These are phyloP conservation scores for Sistotremastrum suecicum DNA, from an alignment of 768 basidiomycete genomes.

Conservation along the genomic window DNA sequence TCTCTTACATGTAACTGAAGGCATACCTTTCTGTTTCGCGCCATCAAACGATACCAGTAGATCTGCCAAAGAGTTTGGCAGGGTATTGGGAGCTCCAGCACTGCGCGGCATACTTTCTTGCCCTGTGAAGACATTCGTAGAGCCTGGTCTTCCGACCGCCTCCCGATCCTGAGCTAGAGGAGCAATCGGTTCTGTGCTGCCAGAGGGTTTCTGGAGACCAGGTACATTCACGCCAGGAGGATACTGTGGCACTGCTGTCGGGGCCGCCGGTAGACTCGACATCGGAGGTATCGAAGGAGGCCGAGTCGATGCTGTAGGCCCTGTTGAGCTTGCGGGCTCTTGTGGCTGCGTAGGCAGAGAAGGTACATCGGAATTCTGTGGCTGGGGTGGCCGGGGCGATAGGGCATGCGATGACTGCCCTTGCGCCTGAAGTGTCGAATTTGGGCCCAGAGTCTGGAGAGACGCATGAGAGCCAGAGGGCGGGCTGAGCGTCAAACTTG, in stretches of 20 bases:
- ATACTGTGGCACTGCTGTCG: constrained; percentile 34
- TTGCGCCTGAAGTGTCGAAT: too few species aligned
- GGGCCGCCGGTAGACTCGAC: constrained; percentile 6
- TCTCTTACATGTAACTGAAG: neutral
- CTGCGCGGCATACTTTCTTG: too few species aligned
- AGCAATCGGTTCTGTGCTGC: neutral
- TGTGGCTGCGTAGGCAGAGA: too few species aligned
- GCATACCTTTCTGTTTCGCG: constrained; percentile 88
- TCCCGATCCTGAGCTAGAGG: too few species aligned
- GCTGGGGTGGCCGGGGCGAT: constrained; percentile 27
- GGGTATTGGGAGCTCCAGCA: constrained; percentile 27
- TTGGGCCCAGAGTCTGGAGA: constrained; percentile 13
- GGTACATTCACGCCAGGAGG: constrained; percentile 56
- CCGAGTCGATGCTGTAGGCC: constrained; percentile 6
- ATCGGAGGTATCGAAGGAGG: constrained; percentile 16
- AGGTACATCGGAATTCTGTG: too few species aligned
- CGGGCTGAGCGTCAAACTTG: neutral
- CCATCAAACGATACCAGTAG: constrained; percentile 89
- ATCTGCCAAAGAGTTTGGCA: constrained; percentile 82
- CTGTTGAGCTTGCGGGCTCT: constrained; percentile 5
- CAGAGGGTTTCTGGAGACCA: constrained; percentile 14
- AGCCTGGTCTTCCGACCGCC: too few species aligned
- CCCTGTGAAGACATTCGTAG: too few species aligned
- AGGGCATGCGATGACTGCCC: constrained; percentile 8
- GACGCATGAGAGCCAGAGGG: neutral